Conservation (phyloP, 352 stramenopile genomes). For the Saprolegnia parasitica region DNA sequence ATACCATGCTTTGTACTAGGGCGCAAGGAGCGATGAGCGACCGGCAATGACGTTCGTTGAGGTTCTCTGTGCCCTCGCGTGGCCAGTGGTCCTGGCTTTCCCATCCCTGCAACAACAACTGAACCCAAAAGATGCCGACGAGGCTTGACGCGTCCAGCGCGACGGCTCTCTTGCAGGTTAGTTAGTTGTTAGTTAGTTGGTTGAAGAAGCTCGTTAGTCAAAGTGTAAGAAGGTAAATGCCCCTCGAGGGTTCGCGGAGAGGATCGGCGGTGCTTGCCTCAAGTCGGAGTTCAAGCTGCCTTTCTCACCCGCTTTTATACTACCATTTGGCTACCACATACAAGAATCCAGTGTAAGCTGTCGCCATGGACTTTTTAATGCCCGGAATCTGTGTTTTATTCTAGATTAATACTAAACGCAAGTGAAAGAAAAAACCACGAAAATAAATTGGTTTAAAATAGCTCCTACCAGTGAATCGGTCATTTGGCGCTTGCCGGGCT, state of each 20-base stretch:
- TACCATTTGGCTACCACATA: slow-evolving; percentile 1
- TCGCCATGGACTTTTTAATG: background rate
- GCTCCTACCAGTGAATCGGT: background rate
- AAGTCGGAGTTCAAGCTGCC: slow-evolving; percentile 8
- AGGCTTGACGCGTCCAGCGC: background rate
- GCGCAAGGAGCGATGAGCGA: no score
- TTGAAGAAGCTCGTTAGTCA: no score
- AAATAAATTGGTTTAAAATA: slow-evolving; percentile 9
- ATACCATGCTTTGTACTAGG: no score
- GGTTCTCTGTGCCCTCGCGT: background rate
- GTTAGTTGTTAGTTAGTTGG: no score
- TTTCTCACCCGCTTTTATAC: slow-evolving; percentile 1
- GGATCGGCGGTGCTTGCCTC: background rate
- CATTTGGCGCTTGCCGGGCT: background rate
- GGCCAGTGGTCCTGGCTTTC: background rate
- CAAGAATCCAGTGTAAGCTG: background rate
- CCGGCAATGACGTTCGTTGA: background rate
- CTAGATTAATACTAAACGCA: background rate
- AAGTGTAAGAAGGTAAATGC: no score
- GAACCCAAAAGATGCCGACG: background rate
- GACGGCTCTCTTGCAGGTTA: no score
- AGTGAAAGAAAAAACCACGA: background rate
- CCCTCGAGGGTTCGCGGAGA: background rate
- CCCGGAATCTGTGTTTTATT: background rate
- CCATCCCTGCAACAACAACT: background rate